These are phyloP conservation scores for Vitis rotundifolia DNA, from an alignment of 164 flowering plant species.

Conservation along the genomic window DNA sequence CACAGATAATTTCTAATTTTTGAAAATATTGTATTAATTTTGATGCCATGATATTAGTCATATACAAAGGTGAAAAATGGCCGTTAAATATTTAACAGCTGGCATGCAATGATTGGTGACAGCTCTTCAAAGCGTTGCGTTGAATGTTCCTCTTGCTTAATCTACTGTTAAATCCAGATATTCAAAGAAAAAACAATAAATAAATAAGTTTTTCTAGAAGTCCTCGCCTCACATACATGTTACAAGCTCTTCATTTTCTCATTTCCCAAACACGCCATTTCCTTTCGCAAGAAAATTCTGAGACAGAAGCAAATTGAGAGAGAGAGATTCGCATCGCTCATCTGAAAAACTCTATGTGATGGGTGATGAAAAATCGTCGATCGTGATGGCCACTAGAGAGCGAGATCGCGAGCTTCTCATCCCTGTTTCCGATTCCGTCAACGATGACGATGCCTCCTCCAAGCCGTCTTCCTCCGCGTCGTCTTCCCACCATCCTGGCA, in stretches of 20 bases:
- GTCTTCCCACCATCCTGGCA: slow-evolving; percentile 69
- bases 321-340: not conserved
- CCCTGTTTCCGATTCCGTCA: slow-evolving; percentile 65
- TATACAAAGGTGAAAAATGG: too few relatives aligned
- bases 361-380: slow-evolving; percentile 72
- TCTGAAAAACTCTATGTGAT: slow-evolving; percentile 22
- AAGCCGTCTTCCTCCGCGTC: slow-evolving; percentile 66
- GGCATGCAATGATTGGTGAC: slow-evolving; percentile 5
- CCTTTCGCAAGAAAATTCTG: not conserved
- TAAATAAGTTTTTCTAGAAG: not conserved
- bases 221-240: not conserved
- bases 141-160: not conserved
- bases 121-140: slow-evolving; percentile 2
- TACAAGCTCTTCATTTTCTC: not conserved
- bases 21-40: too few relatives aligned
- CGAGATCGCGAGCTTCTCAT: slow-evolving; percentile 90
- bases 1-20: too few relatives aligned
- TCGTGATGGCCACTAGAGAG: slow-evolving; percentile 57
- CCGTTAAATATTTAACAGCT: too few relatives aligned
- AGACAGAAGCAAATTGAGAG: slow-evolving; percentile 1
- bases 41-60: too few relatives aligned
- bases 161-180: not conserved
- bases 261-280: not conserved
- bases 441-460: slow-evolving; percentile 40
- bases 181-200: not conserved